Evolutionary conservation across 164 flowering plant genomes (phyloP), one percentile per base, ranked within the genome.

Genomic region (Chimonanthus praecox): DNA sequence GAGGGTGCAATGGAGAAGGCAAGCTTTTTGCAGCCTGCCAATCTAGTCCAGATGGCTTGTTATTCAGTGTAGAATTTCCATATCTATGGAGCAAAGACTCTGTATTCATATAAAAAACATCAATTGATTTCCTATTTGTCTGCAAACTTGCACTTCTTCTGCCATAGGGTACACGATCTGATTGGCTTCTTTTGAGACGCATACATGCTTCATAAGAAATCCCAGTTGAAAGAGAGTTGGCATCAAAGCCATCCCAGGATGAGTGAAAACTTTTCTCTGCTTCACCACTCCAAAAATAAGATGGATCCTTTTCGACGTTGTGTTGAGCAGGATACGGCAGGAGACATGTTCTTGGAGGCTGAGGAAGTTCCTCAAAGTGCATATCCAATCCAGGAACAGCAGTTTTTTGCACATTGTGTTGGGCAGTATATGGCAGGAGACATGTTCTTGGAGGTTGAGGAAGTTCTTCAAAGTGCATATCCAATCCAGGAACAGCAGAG

Each of bases 61-160:
- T 45, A 15, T 74, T 68, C 70, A 68, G 54, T 58, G 74, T 64
- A 68, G 69, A 44, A 69, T 67, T 70, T 16, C 60, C 65, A 75
- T 72, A 78, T 10, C 76, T 74, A 47, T 47, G 58, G n/a, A 74
- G 67, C 18, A 74, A 54, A 16, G 75, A 65, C 47, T 79, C 76
- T 58, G 47, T 65, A 67, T 47, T 58, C n/a, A 49, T 49, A 58
- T 73, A 7, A 58, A 43, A 33, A 33, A 33, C 21, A 13, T 5
- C 60, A 47, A 71, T 18, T 62, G 60, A 54, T 7, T 62, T 62
- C 16, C 65, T 62, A 13, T 62, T 62, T 4, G 33, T 62, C n/a
- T 62, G 65, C 65, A 16, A 70, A 58, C 48, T 63, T 72, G 72
- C 65, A 49, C 33, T n/a, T 50, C 49, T 71, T 68, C 64, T 50